phyloP scores from a whole-genome alignment of 2,329 filamentous ascomycete species.

The Talaromyces albobiverticillius region DNA sequence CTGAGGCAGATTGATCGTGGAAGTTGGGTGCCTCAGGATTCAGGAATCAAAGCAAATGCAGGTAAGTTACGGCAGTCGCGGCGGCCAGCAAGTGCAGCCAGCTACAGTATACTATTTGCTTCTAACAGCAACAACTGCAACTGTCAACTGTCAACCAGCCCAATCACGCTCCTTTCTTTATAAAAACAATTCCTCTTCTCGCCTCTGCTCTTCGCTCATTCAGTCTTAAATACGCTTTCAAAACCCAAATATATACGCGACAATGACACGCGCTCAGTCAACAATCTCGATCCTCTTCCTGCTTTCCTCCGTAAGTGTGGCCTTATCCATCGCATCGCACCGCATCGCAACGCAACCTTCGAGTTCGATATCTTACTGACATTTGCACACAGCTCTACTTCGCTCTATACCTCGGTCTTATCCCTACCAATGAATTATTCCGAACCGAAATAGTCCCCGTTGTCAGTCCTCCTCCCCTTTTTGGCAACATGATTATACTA shows the following conservation, averaged over 20 bases:
- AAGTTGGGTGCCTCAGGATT: background rate
- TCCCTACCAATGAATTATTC: slow-evolving; percentile 73
- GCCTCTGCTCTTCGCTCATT: background rate
- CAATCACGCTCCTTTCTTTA: background rate
- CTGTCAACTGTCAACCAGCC: background rate
- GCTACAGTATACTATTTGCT: background rate
- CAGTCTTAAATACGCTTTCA: background rate
- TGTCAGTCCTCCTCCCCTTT: slow-evolving; percentile 55
- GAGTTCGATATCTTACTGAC: slow-evolving; percentile 2
- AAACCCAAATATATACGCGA: slow-evolving; percentile 27
- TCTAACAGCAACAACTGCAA: background rate
- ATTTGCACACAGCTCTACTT: slow-evolving; percentile 70
- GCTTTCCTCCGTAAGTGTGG: slow-evolving; percentile 69
- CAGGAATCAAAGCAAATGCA: too few relatives aligned
- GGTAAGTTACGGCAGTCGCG: background rate
- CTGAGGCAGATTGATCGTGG: background rate
- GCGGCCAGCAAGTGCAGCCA: background rate
- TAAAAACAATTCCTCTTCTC: background rate
- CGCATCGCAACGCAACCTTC: background rate
- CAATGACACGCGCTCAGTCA: slow-evolving; percentile 92
- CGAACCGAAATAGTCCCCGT: slow-evolving; percentile 86
- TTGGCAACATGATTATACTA: background rate
- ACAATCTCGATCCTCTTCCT: slow-evolving; percentile 85
- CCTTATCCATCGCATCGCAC: slow-evolving; percentile 28
- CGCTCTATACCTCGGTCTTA: slow-evolving; percentile 75